These are phyloP conservation scores for Chalciporus chontae DNA, from an alignment of 768 basidiomycete species.

Conservation along the genomic window DNA sequence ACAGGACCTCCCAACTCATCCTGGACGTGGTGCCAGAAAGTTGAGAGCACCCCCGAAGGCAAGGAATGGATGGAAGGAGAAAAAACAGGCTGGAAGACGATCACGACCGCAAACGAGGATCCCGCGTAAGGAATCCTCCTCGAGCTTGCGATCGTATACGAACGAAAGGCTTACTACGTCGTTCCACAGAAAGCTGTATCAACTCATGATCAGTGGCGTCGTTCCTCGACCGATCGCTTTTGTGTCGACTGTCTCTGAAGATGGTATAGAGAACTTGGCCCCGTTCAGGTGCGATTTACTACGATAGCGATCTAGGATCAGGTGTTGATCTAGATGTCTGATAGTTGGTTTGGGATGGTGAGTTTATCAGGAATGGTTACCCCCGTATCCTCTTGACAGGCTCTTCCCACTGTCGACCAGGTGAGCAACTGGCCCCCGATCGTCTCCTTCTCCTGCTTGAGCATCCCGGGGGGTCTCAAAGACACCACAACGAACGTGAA, in stretches of 20 bases:
- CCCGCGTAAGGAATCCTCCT: conserved; percentile 16
- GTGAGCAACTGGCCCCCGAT: conserved; percentile 28
- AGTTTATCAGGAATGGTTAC: not conserved
- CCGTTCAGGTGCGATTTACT: conserved; percentile 33
- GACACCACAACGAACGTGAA: conserved; percentile 46
- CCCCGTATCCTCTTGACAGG: not conserved
- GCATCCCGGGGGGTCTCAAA: conserved; percentile 20
- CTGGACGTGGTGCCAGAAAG: conserved; percentile 30
- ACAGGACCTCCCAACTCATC: conserved; percentile 30
- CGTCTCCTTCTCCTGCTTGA: conserved; percentile 35
- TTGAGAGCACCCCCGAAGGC: conserved; percentile 23
- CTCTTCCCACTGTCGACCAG: not conserved
- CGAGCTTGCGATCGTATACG: not conserved
- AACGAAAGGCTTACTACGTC: not conserved
- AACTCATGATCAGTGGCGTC: conserved; percentile 34
- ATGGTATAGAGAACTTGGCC: conserved; percentile 35
- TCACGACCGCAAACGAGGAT: conserved; percentile 26
- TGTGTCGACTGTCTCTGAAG: conserved; percentile 32
- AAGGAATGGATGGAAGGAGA: conserved; percentile 32
- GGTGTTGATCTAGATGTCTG: too few species aligned
- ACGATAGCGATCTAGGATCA: not conserved
- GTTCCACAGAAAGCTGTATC: conserved; percentile 25
- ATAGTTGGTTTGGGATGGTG: conserved; percentile 29
- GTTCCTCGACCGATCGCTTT: conserved; percentile 41
- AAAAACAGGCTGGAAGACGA: conserved; percentile 32